Conservation (phyloP, 768 basidiomycete species). For the Cyclocybe cylindracea region DNA sequence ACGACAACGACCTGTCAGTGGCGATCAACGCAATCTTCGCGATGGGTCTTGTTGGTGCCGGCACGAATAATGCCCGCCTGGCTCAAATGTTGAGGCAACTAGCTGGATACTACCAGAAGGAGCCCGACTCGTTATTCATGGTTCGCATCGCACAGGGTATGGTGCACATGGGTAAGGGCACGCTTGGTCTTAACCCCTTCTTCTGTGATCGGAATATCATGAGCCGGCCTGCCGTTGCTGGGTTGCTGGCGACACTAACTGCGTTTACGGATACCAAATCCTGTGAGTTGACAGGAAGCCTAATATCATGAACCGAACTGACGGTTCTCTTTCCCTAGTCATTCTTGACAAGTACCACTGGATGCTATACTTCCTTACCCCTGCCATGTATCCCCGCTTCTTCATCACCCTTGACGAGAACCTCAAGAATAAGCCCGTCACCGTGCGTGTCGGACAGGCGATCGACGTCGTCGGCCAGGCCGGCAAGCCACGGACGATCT, state of each 20-base stretch:
- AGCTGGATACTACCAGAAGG: constrained; percentile 98
- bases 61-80: constrained; percentile 97
- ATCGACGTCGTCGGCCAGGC: constrained; percentile 98
- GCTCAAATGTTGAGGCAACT: constrained; percentile 97
- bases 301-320: background rate
- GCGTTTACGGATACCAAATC: constrained; percentile 94
- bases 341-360: constrained; percentile 95
- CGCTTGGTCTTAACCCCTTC: constrained; percentile 96
- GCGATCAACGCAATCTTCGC: constrained; percentile 97
- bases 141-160: constrained; percentile 95
- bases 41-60: constrained; percentile 97
- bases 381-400: constrained; percentile 98
- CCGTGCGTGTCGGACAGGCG: constrained; percentile 96
- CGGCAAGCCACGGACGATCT: constrained; percentile 94
- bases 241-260: constrained; percentile 82
- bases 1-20: constrained; percentile 97
- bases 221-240: constrained; percentile 87
- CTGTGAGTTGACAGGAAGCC: constrained; percentile 58
- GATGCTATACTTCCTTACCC: constrained; percentile 96
- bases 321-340: constrained; percentile 49
- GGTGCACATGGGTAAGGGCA: constrained; percentile 99
- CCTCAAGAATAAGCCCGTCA: constrained; percentile 81
- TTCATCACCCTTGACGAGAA: constrained; percentile 95
- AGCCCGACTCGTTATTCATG: constrained; percentile 95
- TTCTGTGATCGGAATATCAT: constrained; percentile 90